Evolutionary conservation across 176 grass and related monocot genomes (phyloP), one percentile per base, ranked within the genome.

Genomic region (Alopecurus myosuroides): DNA sequence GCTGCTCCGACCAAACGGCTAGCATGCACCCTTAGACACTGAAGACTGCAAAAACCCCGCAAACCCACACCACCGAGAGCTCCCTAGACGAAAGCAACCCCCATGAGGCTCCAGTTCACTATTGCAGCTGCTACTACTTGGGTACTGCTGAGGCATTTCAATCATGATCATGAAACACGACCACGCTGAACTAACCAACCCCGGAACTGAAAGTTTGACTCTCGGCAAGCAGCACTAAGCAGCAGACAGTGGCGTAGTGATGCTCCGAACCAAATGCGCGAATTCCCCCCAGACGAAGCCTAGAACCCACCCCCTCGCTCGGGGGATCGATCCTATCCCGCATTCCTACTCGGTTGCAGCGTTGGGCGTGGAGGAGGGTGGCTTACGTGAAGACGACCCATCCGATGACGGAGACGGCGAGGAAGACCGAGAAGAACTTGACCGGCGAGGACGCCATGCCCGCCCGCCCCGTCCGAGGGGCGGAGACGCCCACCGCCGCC

Each of bases 361-460:
- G 52, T 2, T 15, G 48, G 70, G 23, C 40, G 69, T 9, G 69
- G 70, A 17, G 69, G 70, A 11, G 17, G 37, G 23, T 25, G 56
- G 71, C 77, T 94, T 95, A 98, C 93, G 92, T 93, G 86, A 98
- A 98, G 52, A 94, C 78, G 81, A 98, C 86, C 97, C 97, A 98
- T 86, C 91, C 97, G 77, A 95, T 50, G 70, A 92, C 87, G 46
- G 97, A 96, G 65, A 93, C 91, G 33, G 82, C 80, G 48, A 98
- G 89, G 69, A 98, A 93, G 74, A 94, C 88, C 23, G 91, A 92
- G 93, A 98, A 94, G 89, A 98, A 95, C 93, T 98, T 95, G 36
- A 94, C 97, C 55, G 93, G 97, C 53, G 97, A 98, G n/a, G 97
- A 98, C 36, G 97, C 97, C 97, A 98, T 98, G 85, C 34, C 58